A percentile compares a stretch with the other conserved stretches of the same genome.
Conservation (phyloP, 2,329 filamentous ascomycete species). For the Aspergillus hortae region DNA sequence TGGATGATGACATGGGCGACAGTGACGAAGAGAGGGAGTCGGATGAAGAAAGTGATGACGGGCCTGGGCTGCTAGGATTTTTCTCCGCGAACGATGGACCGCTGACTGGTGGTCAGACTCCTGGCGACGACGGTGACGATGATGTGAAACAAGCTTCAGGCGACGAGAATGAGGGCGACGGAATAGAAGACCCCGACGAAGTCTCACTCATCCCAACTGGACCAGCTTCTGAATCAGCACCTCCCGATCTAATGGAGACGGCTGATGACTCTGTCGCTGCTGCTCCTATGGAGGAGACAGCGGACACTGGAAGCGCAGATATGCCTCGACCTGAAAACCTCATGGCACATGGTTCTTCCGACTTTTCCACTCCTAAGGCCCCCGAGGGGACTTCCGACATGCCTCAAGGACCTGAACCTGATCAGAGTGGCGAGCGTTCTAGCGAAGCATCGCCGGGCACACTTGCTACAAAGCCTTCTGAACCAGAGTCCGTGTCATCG, state of each 20-base stretch:
- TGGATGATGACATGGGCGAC: constrained; percentile 48
- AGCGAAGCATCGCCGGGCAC: constrained; percentile 43
- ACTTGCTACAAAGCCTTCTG: constrained; percentile 42
- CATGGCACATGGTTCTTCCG: constrained; percentile 1
- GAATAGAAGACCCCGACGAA: constrained; percentile 31
- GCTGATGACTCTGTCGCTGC: constrained; percentile 2
- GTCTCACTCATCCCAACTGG: constrained; percentile 33
- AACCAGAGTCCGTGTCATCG: constrained; percentile 43
- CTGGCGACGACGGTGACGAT: constrained; percentile 30
- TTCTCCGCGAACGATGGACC: constrained; percentile 43
- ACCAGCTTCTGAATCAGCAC: constrained; percentile 29
- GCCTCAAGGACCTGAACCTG: constrained; percentile 18
- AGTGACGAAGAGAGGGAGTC: constrained; percentile 41
- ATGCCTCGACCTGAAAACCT: constrained; percentile 10
- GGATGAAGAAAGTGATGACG: constrained; percentile 39
- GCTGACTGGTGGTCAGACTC: constrained; percentile 9
- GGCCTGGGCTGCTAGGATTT: constrained; percentile 44
- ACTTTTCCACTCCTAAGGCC: background rate
- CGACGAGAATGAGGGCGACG: constrained; percentile 24
- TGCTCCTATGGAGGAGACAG: constrained; percentile 2
- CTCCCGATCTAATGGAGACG: constrained; percentile 17
- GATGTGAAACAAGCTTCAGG: constrained; percentile 23
- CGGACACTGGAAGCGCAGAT: background rate
- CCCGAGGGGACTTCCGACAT: background rate
- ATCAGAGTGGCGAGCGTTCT: constrained; percentile 31